phyloP scores from a whole-genome alignment of 1,284 basidiomycete species.

The Sanghuangporus sanghuang region DNA sequence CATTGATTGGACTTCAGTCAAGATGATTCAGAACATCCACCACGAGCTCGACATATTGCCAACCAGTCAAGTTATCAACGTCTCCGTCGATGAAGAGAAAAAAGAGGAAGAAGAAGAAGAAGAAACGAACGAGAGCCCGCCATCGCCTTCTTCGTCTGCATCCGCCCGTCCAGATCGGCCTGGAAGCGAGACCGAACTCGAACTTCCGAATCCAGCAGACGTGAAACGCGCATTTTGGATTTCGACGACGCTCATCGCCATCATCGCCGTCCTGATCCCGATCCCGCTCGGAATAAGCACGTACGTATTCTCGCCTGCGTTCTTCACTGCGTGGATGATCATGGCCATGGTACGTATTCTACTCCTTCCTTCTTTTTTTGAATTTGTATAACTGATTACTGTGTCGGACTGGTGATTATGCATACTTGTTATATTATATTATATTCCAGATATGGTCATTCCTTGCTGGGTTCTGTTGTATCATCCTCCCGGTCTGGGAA shows the following conservation, averaged over 20 bases:
- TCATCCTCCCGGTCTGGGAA: slow-evolving; percentile 44
- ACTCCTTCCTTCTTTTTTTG: no score
- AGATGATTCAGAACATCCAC: slow-evolving; percentile 5
- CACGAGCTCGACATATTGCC: slow-evolving; percentile 1
- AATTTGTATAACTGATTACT: no score
- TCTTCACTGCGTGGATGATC: slow-evolving; percentile 47
- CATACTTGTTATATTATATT: not conserved
- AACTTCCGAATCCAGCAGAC: slow-evolving; percentile 24
- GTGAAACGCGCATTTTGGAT: slow-evolving; percentile 39
- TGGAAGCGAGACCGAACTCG: slow-evolving; percentile 4
- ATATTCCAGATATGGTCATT: slow-evolving; percentile 39
- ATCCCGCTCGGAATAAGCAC: slow-evolving; percentile 49
- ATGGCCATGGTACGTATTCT: slow-evolving; percentile 34
- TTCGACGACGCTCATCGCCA: slow-evolving; percentile 36
- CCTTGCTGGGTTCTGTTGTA: slow-evolving; percentile 40
- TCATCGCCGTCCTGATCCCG: slow-evolving; percentile 31
- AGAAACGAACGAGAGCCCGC: slow-evolving; percentile 8
- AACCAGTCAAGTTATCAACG: slow-evolving; percentile 13
- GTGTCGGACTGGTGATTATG: not conserved
- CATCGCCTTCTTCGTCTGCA: no score
- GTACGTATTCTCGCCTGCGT: slow-evolving; percentile 43
- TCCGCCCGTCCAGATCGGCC: no score
- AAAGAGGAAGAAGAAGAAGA: not conserved
- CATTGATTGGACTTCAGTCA: not conserved
- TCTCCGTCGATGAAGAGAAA: slow-evolving; percentile 9